phyloP scores from a whole-genome alignment of 2,329 filamentous ascomycete species.

The Fusarium brachygibbosum region DNA sequence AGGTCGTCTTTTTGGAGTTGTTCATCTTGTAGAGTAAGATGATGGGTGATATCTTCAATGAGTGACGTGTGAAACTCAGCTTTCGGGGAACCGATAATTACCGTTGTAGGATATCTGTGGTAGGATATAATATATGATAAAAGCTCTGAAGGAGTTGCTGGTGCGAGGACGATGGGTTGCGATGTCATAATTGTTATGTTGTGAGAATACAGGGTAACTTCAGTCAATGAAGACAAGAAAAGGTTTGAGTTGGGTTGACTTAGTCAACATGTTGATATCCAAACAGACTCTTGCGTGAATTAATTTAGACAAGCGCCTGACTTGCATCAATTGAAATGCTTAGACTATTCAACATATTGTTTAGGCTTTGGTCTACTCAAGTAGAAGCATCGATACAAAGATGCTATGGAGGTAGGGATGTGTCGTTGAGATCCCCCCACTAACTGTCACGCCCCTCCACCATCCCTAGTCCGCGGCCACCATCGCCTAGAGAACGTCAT shows the following conservation, averaged over 20 bases:
- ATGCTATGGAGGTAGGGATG: conserved; percentile 1
- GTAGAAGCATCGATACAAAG: background rate
- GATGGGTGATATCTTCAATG: conserved; percentile 59
- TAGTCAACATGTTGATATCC: background rate
- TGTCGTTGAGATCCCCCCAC: conserved; percentile 27
- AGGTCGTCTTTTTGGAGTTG: conserved; percentile 4
- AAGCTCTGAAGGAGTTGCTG: conserved; percentile 70
- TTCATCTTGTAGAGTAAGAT: conserved; percentile 28
- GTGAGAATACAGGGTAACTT: conserved; percentile 34
- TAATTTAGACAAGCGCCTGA: background rate
- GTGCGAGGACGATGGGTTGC: conserved; percentile 62
- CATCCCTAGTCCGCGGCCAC: conserved; percentile 12
- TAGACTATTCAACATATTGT: background rate
- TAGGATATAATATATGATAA: conserved; percentile 73
- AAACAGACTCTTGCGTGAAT: background rate
- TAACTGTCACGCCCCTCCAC: conserved; percentile 44
- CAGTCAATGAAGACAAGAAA: background rate
- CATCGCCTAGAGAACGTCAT: conserved; percentile 45
- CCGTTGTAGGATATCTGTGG: conserved; percentile 69
- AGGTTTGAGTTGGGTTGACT: background rate
- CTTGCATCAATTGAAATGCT: background rate
- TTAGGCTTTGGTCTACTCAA: background rate
- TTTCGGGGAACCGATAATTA: conserved; percentile 78
- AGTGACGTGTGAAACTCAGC: conserved; percentile 75
- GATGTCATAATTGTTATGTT: conserved; percentile 30